Conservation (phyloP, 805 yeast genomes). For the Scheffersomyces stipitis region DNA sequence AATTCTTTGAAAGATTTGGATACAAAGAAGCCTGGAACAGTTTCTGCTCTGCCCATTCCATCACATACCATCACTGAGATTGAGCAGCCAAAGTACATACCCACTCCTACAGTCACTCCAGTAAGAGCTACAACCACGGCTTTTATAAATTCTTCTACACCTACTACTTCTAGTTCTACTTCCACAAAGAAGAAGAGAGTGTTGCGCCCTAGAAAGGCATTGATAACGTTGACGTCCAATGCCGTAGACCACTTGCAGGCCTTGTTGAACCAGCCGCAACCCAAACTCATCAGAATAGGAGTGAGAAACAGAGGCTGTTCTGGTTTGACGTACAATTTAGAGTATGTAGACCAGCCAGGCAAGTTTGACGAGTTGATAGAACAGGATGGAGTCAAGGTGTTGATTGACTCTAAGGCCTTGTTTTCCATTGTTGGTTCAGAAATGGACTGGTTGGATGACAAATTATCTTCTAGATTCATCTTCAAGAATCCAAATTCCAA, state of each 20-base stretch:
- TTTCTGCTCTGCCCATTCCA: conserved; percentile 1
- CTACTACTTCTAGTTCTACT: conserved; percentile 3
- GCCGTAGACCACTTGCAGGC: conserved; percentile 73
- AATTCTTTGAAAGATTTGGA: conserved; percentile 8
- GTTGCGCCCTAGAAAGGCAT: conserved; percentile 85
- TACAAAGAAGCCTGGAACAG: conserved; percentile 3
- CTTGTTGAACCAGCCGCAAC: conserved; percentile 76
- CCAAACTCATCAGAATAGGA: conserved; percentile 86
- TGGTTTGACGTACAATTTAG: conserved; percentile 87
- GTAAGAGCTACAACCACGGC: conserved; percentile 5
- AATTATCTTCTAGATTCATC: conserved; percentile 81
- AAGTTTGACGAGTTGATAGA: conserved; percentile 91
- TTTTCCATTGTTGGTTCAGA: conserved; percentile 95
- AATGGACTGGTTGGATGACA: conserved; percentile 98
- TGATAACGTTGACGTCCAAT: conserved; percentile 72
- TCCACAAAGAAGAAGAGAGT: conserved; percentile 51
- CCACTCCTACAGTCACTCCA: neutral
- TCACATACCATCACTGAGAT: conserved; percentile 1
- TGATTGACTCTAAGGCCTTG: conserved; percentile 93
- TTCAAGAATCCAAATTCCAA: conserved; percentile 95
- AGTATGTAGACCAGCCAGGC: conserved; percentile 87
- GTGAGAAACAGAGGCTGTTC: conserved; percentile 98
- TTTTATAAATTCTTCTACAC: too few relatives aligned
- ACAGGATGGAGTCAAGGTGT: conserved; percentile 90
- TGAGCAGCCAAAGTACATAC: conserved; percentile 1